Evolutionary conservation across 352 stramenopile species (phyloP), one percentile per base, ranked within the genome.

Genomic region (Peronospora farinosa): DNA sequence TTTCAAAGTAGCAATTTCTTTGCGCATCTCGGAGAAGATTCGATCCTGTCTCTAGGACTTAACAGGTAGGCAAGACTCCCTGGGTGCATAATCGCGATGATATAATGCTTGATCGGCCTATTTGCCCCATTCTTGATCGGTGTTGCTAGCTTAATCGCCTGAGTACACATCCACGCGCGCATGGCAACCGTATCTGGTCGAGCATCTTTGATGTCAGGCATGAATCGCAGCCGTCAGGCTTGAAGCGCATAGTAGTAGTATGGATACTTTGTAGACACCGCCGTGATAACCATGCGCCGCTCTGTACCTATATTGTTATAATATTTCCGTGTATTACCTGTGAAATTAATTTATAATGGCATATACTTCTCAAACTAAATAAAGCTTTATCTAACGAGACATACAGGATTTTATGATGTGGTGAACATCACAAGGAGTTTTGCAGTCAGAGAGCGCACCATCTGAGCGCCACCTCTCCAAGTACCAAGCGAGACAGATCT

Each of bases 371-470:
- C 3, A 21, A 21, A 1, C 19, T 21, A 21, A 21, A 21, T 21
- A 21, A 21, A 21, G 19, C 19, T 21, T 3, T 21, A n/a, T n/a
- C n/a, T n/a, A n/a, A n/a, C n/a, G n/a, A n/a, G 19, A 21, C 19
- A 21, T 21, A 21, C 19, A 21, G 19, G 19, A 21, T 21, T n/a
- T 21, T 31, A 19, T 25, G 5, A 32, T 49, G 48, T 55, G 48
- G 48, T 38, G 33, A 32, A 55, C 48, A 43, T 16, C 21, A 37
- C 12, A 56, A 54, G 23, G 23, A 51, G 50, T 57, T 57, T 46
- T 28, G 19, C 36, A 49, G 42, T 54, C 52, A 52, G 9, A 43
- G 39, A 21, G 19, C 21, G n/a, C 38, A 42, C 6, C 40, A 42
- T 15, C 11, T 38, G 28, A 41, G 30, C 48, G 30, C 42, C 46